Percentiles rank a stretch among this genome's conserved stretches.
Evolutionary conservation across 2,329 filamentous ascomycete species (phyloP).

Genomic region (Trichophyton simii): DNA sequence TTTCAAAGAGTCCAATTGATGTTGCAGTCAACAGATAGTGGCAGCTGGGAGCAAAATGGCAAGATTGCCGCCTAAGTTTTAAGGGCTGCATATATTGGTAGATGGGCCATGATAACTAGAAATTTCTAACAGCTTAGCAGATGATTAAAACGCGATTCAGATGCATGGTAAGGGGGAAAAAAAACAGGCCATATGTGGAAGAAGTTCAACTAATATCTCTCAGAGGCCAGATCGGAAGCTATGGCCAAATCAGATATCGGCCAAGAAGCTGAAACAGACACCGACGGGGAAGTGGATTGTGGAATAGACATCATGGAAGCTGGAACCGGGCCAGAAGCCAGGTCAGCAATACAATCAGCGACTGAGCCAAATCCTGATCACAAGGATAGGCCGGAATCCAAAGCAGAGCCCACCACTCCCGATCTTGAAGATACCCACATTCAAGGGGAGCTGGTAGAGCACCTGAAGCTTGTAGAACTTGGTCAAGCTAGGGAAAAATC

Average conservation of each 20-base stretch:
- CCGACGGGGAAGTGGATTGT: not conserved
- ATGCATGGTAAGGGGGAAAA: not conserved
- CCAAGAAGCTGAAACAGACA: not conserved
- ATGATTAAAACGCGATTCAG: not conserved
- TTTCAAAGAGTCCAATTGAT: not conserved
- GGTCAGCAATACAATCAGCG: not conserved
- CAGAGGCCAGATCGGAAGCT: not conserved
- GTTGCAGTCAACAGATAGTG: not conserved
- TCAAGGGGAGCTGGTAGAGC: not conserved
- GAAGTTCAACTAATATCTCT: not conserved
- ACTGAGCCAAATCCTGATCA: not conserved
- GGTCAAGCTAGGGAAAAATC: slow-evolving; percentile 8
- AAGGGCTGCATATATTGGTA: not conserved
- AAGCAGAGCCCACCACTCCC: not conserved
- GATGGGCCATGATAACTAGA: not conserved
- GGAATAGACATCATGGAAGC: not conserved
- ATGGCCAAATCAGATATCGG: not conserved
- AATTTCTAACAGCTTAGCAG: not conserved
- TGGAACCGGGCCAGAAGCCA: not conserved
- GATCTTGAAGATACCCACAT: not conserved
- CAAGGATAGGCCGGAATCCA: not conserved
- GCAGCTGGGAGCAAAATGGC: not conserved
- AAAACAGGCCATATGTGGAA: not conserved
- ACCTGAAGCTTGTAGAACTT: slow-evolving; percentile 9
- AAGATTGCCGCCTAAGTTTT: not conserved